These are phyloP conservation scores for grape (Vitis vinifera) DNA, from an alignment of 164 flowering plant genomes.

Conservation along the genomic window ASM3070453v1 NC_081813.1:4037501-4038000, in stretches of 20 bases:
- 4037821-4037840: constrained; percentile 28
- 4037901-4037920: constrained; percentile 23
- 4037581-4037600: constrained; percentile 3
- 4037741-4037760: constrained; percentile 35
- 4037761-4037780: constrained; percentile 35
- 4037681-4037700: constrained; percentile 25
- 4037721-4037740: constrained; percentile 32
- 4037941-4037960: constrained; percentile 26
- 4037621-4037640: constrained; percentile 10
- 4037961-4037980: constrained; percentile 28
- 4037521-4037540: constrained; percentile 82
- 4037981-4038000: constrained; percentile 44
- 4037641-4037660: constrained; percentile 61
- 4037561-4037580: constrained; percentile 1
- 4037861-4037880: constrained; percentile 41
- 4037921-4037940: constrained; percentile 29
- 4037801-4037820: constrained; percentile 29
- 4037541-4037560: constrained; percentile 69
- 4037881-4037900: constrained; percentile 38
- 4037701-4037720: constrained; percentile 21
- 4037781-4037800: constrained; percentile 31
- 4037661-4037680: constrained; percentile 44
- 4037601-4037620: not conserved
- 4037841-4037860: constrained; percentile 29
- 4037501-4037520: constrained; percentile 92